These are phyloP conservation scores for Dichomitus squalens DNA, from an alignment of 1,284 basidiomycete genomes.

Conservation along the genomic window DNA sequence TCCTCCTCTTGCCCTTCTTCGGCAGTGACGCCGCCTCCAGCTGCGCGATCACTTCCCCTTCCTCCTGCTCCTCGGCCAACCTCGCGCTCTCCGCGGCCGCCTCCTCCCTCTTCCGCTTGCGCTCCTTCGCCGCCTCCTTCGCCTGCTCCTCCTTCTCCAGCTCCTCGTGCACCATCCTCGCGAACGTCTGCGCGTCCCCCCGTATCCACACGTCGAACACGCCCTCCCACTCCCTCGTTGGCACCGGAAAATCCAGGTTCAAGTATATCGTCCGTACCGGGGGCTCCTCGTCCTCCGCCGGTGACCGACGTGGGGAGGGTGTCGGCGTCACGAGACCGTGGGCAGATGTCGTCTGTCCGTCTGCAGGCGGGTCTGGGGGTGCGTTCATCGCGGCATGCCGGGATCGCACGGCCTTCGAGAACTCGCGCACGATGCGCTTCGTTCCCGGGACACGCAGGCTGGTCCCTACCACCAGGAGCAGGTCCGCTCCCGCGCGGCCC, in stretches of 20 bases:
- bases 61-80: conserved; percentile 12
- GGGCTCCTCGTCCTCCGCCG: conserved; percentile 46
- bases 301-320: conserved; percentile 43
- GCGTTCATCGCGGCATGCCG: conserved; percentile 39
- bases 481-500: conserved; percentile 73
- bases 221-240: conserved; percentile 85
- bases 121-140: conserved; percentile 14
- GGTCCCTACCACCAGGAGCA: conserved; percentile 90
- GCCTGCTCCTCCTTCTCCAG: conserved; percentile 42
- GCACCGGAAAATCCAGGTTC: conserved; percentile 89
- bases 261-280: conserved; percentile 80
- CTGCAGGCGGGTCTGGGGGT: background rate
- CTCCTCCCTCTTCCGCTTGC: conserved; percentile 20
- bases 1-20: conserved; percentile 28
- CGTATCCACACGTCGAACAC: conserved; percentile 92
- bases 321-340: conserved; percentile 39
- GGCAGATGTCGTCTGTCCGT: conserved; percentile 23
- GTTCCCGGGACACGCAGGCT: conserved; percentile 90
- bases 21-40: conserved; percentile 7
- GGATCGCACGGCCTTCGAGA: conserved; percentile 77
- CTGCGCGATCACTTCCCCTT: conserved; percentile 4
- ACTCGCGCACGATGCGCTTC: conserved; percentile 90
- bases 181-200: conserved; percentile 86
- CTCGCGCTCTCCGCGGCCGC: conserved; percentile 12
- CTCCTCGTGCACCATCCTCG: conserved; percentile 56